These are phyloP conservation scores for Quercus variabilis DNA, from an alignment of 306 rosid genomes.

Conservation along the genomic window DNA sequence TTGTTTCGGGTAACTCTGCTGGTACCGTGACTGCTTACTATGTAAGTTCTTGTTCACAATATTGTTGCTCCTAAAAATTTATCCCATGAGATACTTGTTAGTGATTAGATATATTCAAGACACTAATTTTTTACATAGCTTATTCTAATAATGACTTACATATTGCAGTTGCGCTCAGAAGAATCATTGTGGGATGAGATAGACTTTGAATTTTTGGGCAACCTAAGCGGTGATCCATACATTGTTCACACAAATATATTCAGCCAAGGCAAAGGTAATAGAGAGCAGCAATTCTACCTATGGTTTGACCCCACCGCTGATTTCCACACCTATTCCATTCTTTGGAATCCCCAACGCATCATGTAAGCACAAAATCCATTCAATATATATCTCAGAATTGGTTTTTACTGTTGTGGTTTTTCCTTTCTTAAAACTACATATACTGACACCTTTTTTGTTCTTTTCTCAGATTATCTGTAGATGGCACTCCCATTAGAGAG, in stretches of 20 bases:
- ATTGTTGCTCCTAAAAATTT: not conserved
- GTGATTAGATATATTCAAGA: too few relatives aligned
- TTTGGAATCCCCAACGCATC: slow-evolving; percentile 56
- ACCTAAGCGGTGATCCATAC: slow-evolving; percentile 66
- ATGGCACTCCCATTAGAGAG: slow-evolving; percentile 74
- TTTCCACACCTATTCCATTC: slow-evolving; percentile 66
- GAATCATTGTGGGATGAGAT: slow-evolving; percentile 49
- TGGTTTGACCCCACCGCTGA: slow-evolving; percentile 79
- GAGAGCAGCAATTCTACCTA: slow-evolving; percentile 64
- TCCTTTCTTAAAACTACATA: not conserved
- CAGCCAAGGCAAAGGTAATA: slow-evolving; percentile 61
- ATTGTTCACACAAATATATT: slow-evolving; percentile 62
- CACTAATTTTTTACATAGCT: not conserved
- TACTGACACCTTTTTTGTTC: not conserved
- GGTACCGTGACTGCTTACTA: slow-evolving; percentile 78
- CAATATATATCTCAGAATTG: not conserved
- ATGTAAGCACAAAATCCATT: slow-evolving; percentile 36
- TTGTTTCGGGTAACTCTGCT: slow-evolving; percentile 64
- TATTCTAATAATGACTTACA: not conserved
- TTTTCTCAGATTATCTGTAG: slow-evolving; percentile 45
- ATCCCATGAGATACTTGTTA: too few relatives aligned
- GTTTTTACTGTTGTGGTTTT: not conserved
- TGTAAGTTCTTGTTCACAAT: slow-evolving; percentile 26
- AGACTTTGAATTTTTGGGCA: slow-evolving; percentile 74
- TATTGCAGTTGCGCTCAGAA: slow-evolving; percentile 33